phyloP scores from a whole-genome alignment of 768 basidiomycete species.

The Cyclocybe cylindracea region DNA sequence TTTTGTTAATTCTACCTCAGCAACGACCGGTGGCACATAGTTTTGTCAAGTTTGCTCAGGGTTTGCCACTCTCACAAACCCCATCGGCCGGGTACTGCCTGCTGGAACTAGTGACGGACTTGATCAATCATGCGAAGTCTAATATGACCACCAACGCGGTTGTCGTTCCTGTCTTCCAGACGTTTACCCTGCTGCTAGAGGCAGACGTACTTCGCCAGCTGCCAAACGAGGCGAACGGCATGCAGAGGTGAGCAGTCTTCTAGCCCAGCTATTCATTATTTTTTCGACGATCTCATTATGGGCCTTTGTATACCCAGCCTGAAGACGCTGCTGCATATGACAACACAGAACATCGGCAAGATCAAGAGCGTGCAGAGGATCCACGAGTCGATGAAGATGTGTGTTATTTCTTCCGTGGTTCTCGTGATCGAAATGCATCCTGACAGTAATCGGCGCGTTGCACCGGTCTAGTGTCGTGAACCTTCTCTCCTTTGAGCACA shows the following conservation, averaged over 20 bases:
- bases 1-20: slow-evolving; percentile 35
- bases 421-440: not conserved
- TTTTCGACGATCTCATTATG: slow-evolving; percentile 10
- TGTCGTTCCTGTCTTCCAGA: slow-evolving; percentile 82
- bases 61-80: slow-evolving; percentile 43
- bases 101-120: slow-evolving; percentile 53
- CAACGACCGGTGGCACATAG: slow-evolving; percentile 68
- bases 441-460: no score
- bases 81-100: slow-evolving; percentile 43
- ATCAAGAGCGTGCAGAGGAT: slow-evolving; percentile 87
- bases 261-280: slow-evolving; percentile 44
- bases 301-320: slow-evolving; percentile 39
- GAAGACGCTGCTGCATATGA: slow-evolving; percentile 51
- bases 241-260: slow-evolving; percentile 46
- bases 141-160: slow-evolving; percentile 66
- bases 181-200: slow-evolving; percentile 73
- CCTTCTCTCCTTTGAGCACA: slow-evolving; percentile 51
- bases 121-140: slow-evolving; percentile 52
- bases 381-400: slow-evolving; percentile 85
- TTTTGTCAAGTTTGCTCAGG: slow-evolving; percentile 57
- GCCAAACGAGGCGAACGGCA: slow-evolving; percentile 44
- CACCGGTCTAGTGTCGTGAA: slow-evolving; percentile 56
- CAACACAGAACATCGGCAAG: slow-evolving; percentile 60
- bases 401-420: slow-evolving; percentile 5
- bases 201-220: slow-evolving; percentile 59